These are phyloP conservation scores for Solanum gracilifrons DNA, from an alignment of 257 asterid genomes.

Conservation along the genomic window DNA sequence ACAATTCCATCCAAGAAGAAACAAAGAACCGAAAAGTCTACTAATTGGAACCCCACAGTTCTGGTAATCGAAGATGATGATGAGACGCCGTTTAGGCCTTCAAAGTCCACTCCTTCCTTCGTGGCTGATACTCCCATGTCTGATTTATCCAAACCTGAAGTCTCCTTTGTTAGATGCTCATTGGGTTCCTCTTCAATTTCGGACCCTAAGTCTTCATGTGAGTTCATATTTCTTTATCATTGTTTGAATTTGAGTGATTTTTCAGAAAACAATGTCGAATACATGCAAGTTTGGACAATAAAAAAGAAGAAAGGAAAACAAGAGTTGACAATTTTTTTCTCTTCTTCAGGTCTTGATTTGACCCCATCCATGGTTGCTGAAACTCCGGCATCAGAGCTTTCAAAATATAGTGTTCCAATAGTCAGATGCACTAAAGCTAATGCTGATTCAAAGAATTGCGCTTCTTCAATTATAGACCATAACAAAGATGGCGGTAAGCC, in stretches of 20 bases:
- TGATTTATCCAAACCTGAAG: conserved; percentile 7
- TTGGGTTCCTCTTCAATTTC: conserved; percentile 2
- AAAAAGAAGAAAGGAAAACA: background rate
- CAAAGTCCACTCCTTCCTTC: conserved; percentile 20
- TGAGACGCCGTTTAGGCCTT: conserved; percentile 30
- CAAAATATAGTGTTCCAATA: conserved; percentile 15
- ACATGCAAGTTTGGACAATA: background rate
- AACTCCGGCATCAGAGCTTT: conserved; percentile 49
- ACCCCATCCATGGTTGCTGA: conserved; percentile 45
- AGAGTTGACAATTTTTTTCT: background rate
- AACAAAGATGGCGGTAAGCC: background rate
- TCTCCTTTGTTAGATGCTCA: conserved; percentile 31
- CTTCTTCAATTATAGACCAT: conserved; percentile 10
- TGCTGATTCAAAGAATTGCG: conserved; percentile 3
- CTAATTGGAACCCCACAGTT: conserved; percentile 29
- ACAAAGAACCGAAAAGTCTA: conserved; percentile 33
- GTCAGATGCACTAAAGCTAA: conserved; percentile 18
- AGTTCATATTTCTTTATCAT: background rate
- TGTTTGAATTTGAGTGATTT: background rate
- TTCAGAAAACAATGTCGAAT: background rate
- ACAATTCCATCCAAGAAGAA: conserved; percentile 46
- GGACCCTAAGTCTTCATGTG: conserved; percentile 12
- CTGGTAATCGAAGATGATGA: conserved; percentile 69
- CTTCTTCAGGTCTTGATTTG: conserved; percentile 18
- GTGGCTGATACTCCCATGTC: conserved; percentile 60